These are phyloP conservation scores for Clitopilus hobsonii DNA, from an alignment of 768 basidiomycete species.

Conservation along the genomic window DNA sequence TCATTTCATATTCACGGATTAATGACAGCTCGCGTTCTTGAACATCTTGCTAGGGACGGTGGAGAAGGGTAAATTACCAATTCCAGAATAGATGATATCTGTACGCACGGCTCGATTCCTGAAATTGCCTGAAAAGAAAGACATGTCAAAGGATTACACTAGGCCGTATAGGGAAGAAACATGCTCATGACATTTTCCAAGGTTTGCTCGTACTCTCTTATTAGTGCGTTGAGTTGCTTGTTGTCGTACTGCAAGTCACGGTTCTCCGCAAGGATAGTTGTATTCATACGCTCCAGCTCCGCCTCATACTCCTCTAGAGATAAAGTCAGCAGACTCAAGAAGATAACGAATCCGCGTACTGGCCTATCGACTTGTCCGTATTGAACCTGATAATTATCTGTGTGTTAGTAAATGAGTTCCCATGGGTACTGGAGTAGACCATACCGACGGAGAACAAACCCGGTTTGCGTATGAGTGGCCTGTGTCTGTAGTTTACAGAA, in stretches of 20 bases:
- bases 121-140: constrained; percentile 46
- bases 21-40: constrained; percentile 89
- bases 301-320: constrained; percentile 79
- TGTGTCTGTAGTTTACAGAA: constrained; percentile 50
- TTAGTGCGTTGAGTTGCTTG: constrained; percentile 84
- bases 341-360: too few relatives aligned
- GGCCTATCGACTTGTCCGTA: constrained; percentile 82
- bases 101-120: constrained; percentile 81
- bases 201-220: constrained; percentile 97
- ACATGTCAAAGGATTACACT: constrained; percentile 3
- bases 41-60: constrained; percentile 74
- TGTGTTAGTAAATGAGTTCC: neutral
- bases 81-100: neutral
- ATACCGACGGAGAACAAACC: constrained; percentile 83
- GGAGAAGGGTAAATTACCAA: constrained; percentile 4
- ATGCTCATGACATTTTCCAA: constrained; percentile 89
- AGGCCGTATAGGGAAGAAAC: constrained; percentile 8
- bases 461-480: constrained; percentile 85
- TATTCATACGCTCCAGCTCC: constrained; percentile 88
- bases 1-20: constrained; percentile 86
- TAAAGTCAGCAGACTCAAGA: too few relatives aligned
- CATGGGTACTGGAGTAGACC: constrained; percentile 15
- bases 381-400: constrained; percentile 61
- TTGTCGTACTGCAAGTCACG: constrained; percentile 86
- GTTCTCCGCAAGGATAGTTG: constrained; percentile 76